These are phyloP conservation scores for Telfairia occidentalis DNA, from an alignment of 331 rosid species.

Conservation along the genomic window DNA sequence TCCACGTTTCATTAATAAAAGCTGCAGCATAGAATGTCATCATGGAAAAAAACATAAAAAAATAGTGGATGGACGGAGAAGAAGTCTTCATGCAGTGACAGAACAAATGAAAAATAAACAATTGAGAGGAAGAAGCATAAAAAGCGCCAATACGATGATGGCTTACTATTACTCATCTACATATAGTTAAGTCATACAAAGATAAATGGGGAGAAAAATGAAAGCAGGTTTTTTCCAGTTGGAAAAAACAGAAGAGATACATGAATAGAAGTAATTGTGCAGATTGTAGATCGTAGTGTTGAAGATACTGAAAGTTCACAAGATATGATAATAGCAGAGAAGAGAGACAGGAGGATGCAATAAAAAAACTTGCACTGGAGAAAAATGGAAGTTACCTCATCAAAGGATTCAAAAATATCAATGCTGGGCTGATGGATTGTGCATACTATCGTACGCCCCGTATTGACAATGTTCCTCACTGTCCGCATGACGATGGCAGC, in stretches of 20 bases:
- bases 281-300: background rate
- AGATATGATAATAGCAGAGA: background rate
- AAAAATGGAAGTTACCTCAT: conserved; percentile 47
- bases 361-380: background rate
- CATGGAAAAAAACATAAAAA: background rate
- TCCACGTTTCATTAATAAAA: conserved; percentile 91
- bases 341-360: background rate
- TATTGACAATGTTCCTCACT: conserved; percentile 93
- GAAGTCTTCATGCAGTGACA: background rate
- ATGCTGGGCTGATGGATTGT: conserved; percentile 99
- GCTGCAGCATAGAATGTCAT: conserved; percentile 45
- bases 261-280: background rate
- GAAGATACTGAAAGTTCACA: background rate
- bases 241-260: background rate
- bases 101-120: background rate
- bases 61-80: background rate
- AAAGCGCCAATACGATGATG: background rate
- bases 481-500: conserved; percentile 99
- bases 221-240: background rate
- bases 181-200: background rate
- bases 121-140: background rate
- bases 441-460: conserved; percentile 97
- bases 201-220: background rate
- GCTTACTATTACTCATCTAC: background rate
- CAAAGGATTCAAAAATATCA: conserved; percentile 98